Evolutionary conservation across 306 rosid species (phyloP).

Genomic region (Vigna angularis): DNA sequence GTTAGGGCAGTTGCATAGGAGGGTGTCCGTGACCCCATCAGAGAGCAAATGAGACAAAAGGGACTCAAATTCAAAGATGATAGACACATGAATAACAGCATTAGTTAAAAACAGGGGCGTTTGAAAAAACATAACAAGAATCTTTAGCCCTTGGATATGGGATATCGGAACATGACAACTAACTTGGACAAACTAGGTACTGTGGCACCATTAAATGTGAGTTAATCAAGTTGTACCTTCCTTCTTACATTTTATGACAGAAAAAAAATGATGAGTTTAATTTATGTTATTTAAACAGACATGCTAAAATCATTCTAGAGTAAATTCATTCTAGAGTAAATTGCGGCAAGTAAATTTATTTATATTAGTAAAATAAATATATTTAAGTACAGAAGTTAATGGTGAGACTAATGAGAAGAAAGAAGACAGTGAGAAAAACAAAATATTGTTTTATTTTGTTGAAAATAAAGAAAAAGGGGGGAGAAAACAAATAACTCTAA

Average conservation of each 20-base stretch:
- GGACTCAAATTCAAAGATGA: slow-evolving; percentile 37
- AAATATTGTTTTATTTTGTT: too few relatives aligned
- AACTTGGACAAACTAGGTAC: slow-evolving; percentile 40
- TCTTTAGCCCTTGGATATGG: slow-evolving; percentile 47
- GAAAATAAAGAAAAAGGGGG: too few relatives aligned
- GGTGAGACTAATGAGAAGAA: neutral
- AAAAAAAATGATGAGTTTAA: neutral
- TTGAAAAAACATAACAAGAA: slow-evolving; percentile 39
- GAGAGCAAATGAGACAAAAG: slow-evolving; percentile 42
- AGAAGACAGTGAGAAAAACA: too few relatives aligned
- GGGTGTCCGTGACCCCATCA: slow-evolving; percentile 31
- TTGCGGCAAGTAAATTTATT: neutral
- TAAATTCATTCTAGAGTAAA: neutral
- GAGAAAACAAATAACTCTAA: too few relatives aligned
- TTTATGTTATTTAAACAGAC: neutral
- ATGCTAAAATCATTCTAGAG: neutral
- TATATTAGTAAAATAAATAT: neutral
- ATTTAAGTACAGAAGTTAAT: neutral
- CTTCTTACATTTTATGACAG: neutral
- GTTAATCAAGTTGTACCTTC: slow-evolving; percentile 13
- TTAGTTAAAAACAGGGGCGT: slow-evolving; percentile 28
- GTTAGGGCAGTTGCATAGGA: slow-evolving; percentile 38
- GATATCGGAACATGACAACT: slow-evolving; percentile 45
- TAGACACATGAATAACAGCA: slow-evolving; percentile 1
- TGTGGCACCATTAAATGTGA: slow-evolving; percentile 41